Evolutionary conservation across 441 rosid species (phyloP), one percentile per base, ranked within the genome.

Genomic region (Hura crepitans): DNA sequence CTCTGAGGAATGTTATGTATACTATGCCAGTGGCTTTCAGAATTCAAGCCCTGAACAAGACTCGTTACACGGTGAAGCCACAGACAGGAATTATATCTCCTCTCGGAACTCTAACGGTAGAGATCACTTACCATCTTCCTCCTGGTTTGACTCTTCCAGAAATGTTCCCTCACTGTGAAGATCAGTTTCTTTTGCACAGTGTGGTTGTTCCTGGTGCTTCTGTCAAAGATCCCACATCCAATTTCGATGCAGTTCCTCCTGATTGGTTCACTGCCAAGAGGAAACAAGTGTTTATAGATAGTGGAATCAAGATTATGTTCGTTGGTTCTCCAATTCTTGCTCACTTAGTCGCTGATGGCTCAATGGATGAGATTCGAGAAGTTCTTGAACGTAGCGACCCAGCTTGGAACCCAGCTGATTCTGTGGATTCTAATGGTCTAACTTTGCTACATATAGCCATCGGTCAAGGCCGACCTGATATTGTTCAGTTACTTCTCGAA

Each of bases 11-110:
- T 45, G 89, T 85, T 35, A 88, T 81, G 91, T 73, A 79, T 78
- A 88, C 93, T 35, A 88, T 86, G 88, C 93, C 89, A 2, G 91
- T 86, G 3, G 93, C 89, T 0, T 88, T 88, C 73, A 70, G 87
- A 70, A 77, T 88, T 50, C 88, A 88, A 13, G 74, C 87, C 1
- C 7, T 65, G 50, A 86, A 80, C 82, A 86, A 76, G 74, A 18
- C 61, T 1, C 78, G 85, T 3, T 86, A 85, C 71, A 69, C 82
- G 0, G 68, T 83, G 28, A 86, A 76, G 76, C 93, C 88, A 0
- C 89, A 78, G 8, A 77, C 88, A 0, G 90, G 91, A 31, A 85
- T 88, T 65, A 85, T 88, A 37, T 74, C 87, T 13, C 93, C 93
- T 0, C 84, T 86, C 1, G 73, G 83, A 33, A 82, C 80, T 6